phyloP scores from a whole-genome alignment of 1,284 basidiomycete genomes.

The Amylostereum chailletii region DNA sequence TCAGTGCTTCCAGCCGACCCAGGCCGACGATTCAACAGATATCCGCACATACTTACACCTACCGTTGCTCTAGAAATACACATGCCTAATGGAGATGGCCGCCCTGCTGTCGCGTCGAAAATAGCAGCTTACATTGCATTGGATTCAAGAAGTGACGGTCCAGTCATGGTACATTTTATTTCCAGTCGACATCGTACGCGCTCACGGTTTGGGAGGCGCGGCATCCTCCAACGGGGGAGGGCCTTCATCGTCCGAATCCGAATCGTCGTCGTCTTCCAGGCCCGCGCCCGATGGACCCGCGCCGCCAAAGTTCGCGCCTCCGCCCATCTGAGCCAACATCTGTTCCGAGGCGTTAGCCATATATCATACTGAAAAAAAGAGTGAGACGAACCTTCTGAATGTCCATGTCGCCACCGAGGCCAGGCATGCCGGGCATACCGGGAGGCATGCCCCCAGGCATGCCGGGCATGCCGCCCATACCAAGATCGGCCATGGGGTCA shows the following conservation, averaged over 20 bases:
- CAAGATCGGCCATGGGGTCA: conserved; percentile 31
- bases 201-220: conserved; percentile 16
- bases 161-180: too few species aligned
- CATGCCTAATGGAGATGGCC: too few species aligned
- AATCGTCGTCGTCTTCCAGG: conserved; percentile 27
- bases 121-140: too few species aligned
- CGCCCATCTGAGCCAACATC: conserved; percentile 64
- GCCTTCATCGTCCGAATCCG: conserved; percentile 55
- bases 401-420: conserved; percentile 21
- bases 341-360: conserved; percentile 17
- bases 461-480: conserved; percentile 40
- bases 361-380: not conserved
- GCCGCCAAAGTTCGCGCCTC: conserved; percentile 21
- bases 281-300: conserved; percentile 24
- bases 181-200: not conserved
- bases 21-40: too few species aligned
- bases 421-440: conserved; percentile 35
- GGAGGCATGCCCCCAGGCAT: conserved; percentile 35
- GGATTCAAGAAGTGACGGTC: too few species aligned
- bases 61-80: too few species aligned
- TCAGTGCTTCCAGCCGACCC: too few species aligned
- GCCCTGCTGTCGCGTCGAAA: too few species aligned
- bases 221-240: conserved; percentile 71
- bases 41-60: too few species aligned
- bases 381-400: conserved; percentile 11